Conservation (phyloP, 164 flowering plant species). For the Berberis vulgaris region DNA sequence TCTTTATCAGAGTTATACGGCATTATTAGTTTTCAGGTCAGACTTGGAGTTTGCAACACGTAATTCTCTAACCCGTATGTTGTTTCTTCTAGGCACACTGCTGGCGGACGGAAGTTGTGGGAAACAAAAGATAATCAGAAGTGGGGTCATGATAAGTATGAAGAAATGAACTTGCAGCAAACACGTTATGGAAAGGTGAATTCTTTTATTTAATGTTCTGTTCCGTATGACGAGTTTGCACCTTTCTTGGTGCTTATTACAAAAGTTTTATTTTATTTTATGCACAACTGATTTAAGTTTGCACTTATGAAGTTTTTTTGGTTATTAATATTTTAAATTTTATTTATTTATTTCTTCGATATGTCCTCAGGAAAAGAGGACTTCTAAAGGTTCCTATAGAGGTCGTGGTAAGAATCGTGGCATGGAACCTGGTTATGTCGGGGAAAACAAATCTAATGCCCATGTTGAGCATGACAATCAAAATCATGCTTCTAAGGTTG, state of each 20-base stretch:
- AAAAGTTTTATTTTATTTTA: neutral
- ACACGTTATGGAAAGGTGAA: conserved; percentile 60
- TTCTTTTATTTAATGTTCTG: neutral
- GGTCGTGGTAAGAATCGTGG: conserved; percentile 63
- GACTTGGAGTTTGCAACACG: too few species aligned
- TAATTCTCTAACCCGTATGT: too few species aligned
- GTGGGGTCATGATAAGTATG: conserved; percentile 99
- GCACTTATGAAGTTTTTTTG: neutral
- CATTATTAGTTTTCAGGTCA: too few species aligned
- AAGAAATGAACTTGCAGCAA: conserved; percentile 65
- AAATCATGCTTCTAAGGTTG: conserved; percentile 32
- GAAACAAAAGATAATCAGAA: conserved; percentile 88
- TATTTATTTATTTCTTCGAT: conserved; percentile 4
- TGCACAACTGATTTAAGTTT: neutral
- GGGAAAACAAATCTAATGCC: conserved; percentile 46
- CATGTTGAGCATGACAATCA: conserved; percentile 30
- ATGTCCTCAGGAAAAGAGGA: conserved; percentile 52
- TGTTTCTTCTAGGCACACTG: conserved; percentile 41
- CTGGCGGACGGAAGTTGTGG: conserved; percentile 84
- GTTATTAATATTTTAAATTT: neutral
- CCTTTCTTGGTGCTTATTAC: neutral
- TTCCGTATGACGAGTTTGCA: neutral
- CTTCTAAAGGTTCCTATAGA: conserved; percentile 42
- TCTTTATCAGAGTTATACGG: too few species aligned
- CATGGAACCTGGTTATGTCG: conserved; percentile 12